These are phyloP conservation scores for Backusella luteola DNA, from an alignment of 192 early-diverging fungal genomes.

Conservation along the genomic window DNA sequence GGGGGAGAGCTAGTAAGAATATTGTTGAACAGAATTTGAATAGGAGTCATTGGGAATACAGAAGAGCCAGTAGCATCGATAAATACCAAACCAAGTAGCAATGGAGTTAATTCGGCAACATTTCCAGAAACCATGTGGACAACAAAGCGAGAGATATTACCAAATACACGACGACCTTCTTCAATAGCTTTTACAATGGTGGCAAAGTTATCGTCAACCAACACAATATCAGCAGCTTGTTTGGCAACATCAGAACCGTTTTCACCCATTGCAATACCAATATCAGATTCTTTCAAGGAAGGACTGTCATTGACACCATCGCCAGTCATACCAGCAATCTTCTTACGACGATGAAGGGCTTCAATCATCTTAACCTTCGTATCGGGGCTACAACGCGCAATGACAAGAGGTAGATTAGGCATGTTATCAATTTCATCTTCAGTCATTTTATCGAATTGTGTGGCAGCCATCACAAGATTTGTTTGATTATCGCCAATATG, in stretches of 20 bases:
- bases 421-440: slow-evolving; percentile 82
- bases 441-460: slow-evolving; percentile 80
- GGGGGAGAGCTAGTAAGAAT: slow-evolving; percentile 79
- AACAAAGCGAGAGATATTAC: slow-evolving; percentile 73
- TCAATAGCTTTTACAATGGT: slow-evolving; percentile 76
- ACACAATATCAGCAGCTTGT: slow-evolving; percentile 87
- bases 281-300: slow-evolving; percentile 72
- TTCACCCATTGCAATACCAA: slow-evolving; percentile 90
- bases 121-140: slow-evolving; percentile 74
- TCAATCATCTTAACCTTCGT: slow-evolving; percentile 98
- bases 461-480: slow-evolving; percentile 76
- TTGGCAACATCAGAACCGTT: slow-evolving; percentile 93
- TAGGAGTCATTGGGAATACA: slow-evolving; percentile 76
- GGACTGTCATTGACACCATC: slow-evolving; percentile 85
- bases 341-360: slow-evolving; percentile 76
- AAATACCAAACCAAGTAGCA: slow-evolving; percentile 74
- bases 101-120: slow-evolving; percentile 70
- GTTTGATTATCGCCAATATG: slow-evolving; percentile 45
- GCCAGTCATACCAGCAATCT: slow-evolving; percentile 85
- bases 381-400: slow-evolving; percentile 92
- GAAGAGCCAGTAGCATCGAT: slow-evolving; percentile 53
- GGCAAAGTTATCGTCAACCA: slow-evolving; percentile 80
- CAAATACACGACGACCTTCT: slow-evolving; percentile 80
- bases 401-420: slow-evolving; percentile 79
- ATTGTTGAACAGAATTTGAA: slow-evolving; percentile 81